Percentiles rank a stretch among this genome's conserved stretches.
Evolutionary conservation across 108 stramenopile genomes (phyloP).

Genomic region (Skeletonema grethae): DNA sequence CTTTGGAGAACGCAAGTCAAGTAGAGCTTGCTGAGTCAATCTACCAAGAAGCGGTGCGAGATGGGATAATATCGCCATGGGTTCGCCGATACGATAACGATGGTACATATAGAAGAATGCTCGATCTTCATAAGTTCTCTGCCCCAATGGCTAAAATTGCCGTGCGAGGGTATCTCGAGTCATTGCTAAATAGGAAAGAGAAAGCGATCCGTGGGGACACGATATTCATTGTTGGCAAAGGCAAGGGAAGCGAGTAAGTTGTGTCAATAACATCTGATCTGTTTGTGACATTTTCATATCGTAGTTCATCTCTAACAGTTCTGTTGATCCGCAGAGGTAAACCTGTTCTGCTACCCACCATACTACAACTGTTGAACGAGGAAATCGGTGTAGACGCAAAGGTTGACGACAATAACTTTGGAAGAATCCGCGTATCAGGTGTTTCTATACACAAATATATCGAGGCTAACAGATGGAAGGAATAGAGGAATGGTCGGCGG

Average conservation of each 20-base stretch:
- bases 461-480: conserved; percentile 24
- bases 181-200: conserved; percentile 19
- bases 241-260: conserved; percentile 50
- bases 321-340: not conserved
- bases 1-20: conserved; percentile 69
- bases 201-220: conserved; percentile 35
- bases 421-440: conserved; percentile 48
- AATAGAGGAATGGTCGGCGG: not conserved
- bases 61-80: conserved; percentile 53
- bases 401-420: conserved; percentile 53
- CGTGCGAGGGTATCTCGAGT: conserved; percentile 62
- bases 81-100: conserved; percentile 34
- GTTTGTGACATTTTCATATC: not conserved
- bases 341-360: conserved; percentile 51
- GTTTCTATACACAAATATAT: conserved; percentile 36
- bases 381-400: conserved; percentile 51
- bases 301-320: not conserved
- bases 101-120: conserved; percentile 24
- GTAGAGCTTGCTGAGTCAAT: conserved; percentile 64
- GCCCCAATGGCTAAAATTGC: conserved; percentile 70
- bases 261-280: not conserved
- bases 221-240: conserved; percentile 72
- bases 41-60: conserved; percentile 57
- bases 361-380: conserved; percentile 33
- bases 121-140: conserved; percentile 72